Conservation (phyloP, 176 grass and related monocot genomes). For the Triticum dicoccoides region DNA sequence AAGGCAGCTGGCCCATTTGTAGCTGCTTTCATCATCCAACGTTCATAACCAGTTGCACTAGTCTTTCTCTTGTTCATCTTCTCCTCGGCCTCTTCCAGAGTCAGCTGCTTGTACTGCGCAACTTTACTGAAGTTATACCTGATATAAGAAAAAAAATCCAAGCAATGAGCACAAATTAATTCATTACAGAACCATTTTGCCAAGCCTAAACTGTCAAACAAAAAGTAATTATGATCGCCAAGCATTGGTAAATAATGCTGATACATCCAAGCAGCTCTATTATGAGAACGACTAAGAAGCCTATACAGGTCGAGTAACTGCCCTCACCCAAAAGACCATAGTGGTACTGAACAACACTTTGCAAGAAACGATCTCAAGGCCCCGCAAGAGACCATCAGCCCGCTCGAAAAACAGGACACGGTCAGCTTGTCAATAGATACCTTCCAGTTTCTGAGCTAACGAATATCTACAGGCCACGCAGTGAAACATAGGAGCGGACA, state of each 20-base stretch:
- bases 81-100: slow-evolving; percentile 95
- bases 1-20: slow-evolving; percentile 87
- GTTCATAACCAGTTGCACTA: slow-evolving; percentile 93
- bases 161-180: slow-evolving; percentile 1
- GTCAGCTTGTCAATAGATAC: too few relatives aligned
- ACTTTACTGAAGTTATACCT: slow-evolving; percentile 98
- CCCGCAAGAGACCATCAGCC: too few relatives aligned
- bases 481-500: too few relatives aligned
- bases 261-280: background rate
- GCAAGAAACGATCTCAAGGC: too few relatives aligned
- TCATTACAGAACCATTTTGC: background rate
- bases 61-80: slow-evolving; percentile 94
- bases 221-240: background rate
- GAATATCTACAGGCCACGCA: too few relatives aligned
- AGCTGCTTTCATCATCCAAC: slow-evolving; percentile 99
- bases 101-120: slow-evolving; percentile 98
- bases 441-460: too few relatives aligned
- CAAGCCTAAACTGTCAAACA: background rate
- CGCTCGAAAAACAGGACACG: too few relatives aligned
- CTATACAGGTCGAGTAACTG: too few relatives aligned
- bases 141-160: slow-evolving; percentile 4
- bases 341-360: too few relatives aligned
- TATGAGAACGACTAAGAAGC: too few relatives aligned
- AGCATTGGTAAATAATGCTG: background rate
- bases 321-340: too few relatives aligned